Evolutionary conservation across 441 rosid species (phyloP).

Genomic region (Lepidium campestre): DNA sequence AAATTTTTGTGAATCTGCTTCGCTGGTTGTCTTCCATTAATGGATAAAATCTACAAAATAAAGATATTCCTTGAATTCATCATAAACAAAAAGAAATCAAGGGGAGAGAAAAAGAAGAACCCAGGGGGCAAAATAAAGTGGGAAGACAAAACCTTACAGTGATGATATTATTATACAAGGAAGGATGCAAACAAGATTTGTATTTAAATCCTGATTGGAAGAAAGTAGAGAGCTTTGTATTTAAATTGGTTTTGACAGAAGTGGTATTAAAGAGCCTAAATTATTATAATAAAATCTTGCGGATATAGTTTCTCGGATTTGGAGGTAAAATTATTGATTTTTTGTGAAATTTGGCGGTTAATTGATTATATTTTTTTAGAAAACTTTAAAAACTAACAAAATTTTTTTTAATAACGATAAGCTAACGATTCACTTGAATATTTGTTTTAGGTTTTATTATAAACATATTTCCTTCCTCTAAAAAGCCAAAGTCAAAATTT

Average conservation of each 20-base stretch:
- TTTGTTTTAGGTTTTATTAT: too few relatives aligned
- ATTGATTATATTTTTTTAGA: neutral
- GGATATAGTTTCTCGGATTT: neutral
- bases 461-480: too few relatives aligned
- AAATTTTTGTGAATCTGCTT: slow-evolving; percentile 64
- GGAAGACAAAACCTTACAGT: slow-evolving; percentile 21
- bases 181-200: slow-evolving; percentile 17
- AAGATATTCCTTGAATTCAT: slow-evolving; percentile 16
- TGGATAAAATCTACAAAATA: slow-evolving; percentile 20
- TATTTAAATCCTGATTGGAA: slow-evolving; percentile 1
- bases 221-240: neutral
- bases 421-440: too few relatives aligned
- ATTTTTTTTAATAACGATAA: too few relatives aligned
- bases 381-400: too few relatives aligned
- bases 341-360: neutral
- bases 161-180: slow-evolving; percentile 6
- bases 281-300: neutral
- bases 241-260: neutral
- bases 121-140: neutral
- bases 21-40: slow-evolving; percentile 34
- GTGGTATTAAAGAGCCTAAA: neutral
- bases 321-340: neutral
- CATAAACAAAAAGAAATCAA: neutral
- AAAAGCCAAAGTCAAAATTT: too few relatives aligned
- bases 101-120: neutral